Evolutionary conservation across 768 basidiomycete genomes (phyloP).

Genomic region (Pulveroboletus sp.): DNA sequence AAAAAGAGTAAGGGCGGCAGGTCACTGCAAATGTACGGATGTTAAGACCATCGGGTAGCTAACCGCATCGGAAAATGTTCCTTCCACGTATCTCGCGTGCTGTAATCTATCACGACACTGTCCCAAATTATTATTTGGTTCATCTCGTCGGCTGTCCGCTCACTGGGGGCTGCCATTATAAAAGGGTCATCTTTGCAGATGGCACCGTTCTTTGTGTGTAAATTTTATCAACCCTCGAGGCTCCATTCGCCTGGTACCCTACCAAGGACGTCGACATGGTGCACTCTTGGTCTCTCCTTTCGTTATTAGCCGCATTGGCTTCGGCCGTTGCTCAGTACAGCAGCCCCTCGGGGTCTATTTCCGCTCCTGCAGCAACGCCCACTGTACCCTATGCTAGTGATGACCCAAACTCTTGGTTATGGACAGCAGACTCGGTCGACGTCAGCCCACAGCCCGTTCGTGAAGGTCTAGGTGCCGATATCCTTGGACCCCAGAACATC

Average conservation of each 20-base stretch:
- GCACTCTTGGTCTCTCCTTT: constrained; percentile 31
- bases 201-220: constrained; percentile 16
- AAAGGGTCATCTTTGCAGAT: constrained; percentile 9
- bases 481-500: constrained; percentile 56
- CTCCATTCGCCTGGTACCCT: constrained; percentile 7
- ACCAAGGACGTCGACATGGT: constrained; percentile 2
- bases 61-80: not conserved
- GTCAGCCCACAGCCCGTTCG: constrained; percentile 41
- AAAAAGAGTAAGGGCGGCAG: too few relatives aligned
- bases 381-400: constrained; percentile 43
- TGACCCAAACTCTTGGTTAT: constrained; percentile 42
- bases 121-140: not conserved
- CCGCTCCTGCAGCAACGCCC: constrained; percentile 33
- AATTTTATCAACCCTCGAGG: constrained; percentile 11
- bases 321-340: constrained; percentile 17
- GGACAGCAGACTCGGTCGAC: constrained; percentile 30
- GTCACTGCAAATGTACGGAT: too few relatives aligned
- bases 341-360: constrained; percentile 17
- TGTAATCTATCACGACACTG: constrained; percentile 9
- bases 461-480: constrained; percentile 37
- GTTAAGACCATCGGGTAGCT: too few relatives aligned
- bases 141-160: not conserved
- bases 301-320: constrained; percentile 15
- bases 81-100: not conserved
- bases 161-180: constrained; percentile 13